Evolutionary conservation across 345 rosid genomes (phyloP), one percentile per base, ranked within the genome.

Genomic region (Nasturtium officinale): DNA sequence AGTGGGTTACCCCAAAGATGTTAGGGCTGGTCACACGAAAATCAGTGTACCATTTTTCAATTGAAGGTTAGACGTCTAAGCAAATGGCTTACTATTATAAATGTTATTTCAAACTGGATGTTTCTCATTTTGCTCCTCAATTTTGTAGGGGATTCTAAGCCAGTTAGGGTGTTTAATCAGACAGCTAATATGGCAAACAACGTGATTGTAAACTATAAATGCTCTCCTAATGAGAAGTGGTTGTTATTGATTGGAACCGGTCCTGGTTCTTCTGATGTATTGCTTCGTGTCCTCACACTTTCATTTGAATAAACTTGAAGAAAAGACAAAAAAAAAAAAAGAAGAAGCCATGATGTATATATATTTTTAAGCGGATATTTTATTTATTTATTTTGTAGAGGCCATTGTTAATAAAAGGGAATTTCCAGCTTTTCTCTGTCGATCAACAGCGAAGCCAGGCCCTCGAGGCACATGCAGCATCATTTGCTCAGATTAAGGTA

Each of bases 381-480:
- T n/a, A n/a, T n/a, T n/a, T n/a, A n/a, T n/a, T n/a, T n/a, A n/a
- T n/a, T n/a, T 38, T 80, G 37, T 71, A 93, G 98, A 84, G 87
- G 83, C 87, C 88, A 65, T 89, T 88, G 86, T 68, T 94, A 71
- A 95, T 91, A 37, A 94, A 91, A 77, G 97, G 97, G 77, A 89
- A 86, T 71, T 87, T 91, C 96, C 97, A 89, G 80, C 97, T 89
- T 77, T 89, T 86, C 77, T 94, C 97, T 29, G 85, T 91, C 61
- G 97, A 94, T 46, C 97, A 95, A 82, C 97, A 90, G 84, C 96
- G 96, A 25, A 95, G 96, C 82, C 99, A 95, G 83, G 90, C 94
- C 47, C 89, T 95, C 71, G 99, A 95, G 79, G 99, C 98, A 30
- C 99, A 95, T 86, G 98, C 99, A 72, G 99, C 99, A 2, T 83